phyloP scores from a whole-genome alignment of 2,329 filamentous ascomycete species.

The Pyrenochaeta sp. region DNA sequence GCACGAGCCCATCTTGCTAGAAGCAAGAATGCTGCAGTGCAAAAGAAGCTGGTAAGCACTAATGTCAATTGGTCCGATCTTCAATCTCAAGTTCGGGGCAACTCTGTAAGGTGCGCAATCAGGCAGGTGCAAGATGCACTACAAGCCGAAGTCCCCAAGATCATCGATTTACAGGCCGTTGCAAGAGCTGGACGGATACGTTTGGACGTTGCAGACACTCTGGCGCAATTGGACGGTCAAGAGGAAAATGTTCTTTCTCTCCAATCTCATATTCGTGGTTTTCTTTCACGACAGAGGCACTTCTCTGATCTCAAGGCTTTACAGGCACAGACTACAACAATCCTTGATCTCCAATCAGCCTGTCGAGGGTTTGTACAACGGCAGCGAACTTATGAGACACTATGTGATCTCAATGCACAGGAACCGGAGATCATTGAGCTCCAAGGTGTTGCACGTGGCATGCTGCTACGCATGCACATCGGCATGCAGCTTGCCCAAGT shows the following conservation, averaged over 20 bases:
- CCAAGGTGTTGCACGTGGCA: slow-evolving; percentile 79
- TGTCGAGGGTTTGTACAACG: slow-evolving; percentile 73
- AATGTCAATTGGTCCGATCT: slow-evolving; percentile 53
- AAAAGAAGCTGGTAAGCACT: slow-evolving; percentile 52
- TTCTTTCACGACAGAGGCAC: slow-evolving; percentile 54
- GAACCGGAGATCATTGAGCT: slow-evolving; percentile 72
- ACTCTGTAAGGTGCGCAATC: slow-evolving; percentile 39
- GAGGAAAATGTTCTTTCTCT: slow-evolving; percentile 56
- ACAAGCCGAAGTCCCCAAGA: slow-evolving; percentile 37
- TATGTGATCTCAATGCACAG: slow-evolving; percentile 75
- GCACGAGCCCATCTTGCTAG: slow-evolving; percentile 62
- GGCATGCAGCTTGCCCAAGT: slow-evolving; percentile 78
- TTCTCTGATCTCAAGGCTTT: slow-evolving; percentile 62
- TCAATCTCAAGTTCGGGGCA: slow-evolving; percentile 57
- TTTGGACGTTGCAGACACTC: slow-evolving; percentile 39
- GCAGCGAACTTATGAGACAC: slow-evolving; percentile 66
- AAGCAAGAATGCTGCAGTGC: slow-evolving; percentile 50
- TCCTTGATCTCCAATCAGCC: slow-evolving; percentile 71
- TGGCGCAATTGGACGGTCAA: slow-evolving; percentile 54
- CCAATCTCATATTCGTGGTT: slow-evolving; percentile 63
- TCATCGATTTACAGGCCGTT: slow-evolving; percentile 52
- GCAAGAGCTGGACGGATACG: slow-evolving; percentile 48
- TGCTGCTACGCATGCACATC: slow-evolving; percentile 78
- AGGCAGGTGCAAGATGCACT: slow-evolving; percentile 43
- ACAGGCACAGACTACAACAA: slow-evolving; percentile 63